A percentile compares a stretch with the other conserved stretches of the same genome.
phyloP scores from a whole-genome alignment of 495 filamentous ascomycete species.

The Tuber magnatum region DNA sequence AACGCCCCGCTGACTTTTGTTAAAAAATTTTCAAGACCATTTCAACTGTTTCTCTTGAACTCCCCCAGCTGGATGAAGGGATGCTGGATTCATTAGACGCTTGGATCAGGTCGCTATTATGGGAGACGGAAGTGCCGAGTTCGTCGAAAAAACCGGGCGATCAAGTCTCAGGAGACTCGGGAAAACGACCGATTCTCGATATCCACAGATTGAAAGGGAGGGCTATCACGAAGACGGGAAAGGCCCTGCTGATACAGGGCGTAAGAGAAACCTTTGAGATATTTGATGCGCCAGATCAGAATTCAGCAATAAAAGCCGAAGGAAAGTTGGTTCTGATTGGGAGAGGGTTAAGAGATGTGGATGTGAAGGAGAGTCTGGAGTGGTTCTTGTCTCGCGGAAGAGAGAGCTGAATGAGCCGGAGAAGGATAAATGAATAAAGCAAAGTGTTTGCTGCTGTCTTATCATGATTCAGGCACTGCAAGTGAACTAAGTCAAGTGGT shows the following conservation, averaged over 20 bases:
- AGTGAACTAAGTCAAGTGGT: not conserved
- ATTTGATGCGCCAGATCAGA: conserved; percentile 51
- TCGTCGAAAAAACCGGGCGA: conserved; percentile 3
- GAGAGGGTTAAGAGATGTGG: conserved; percentile 22
- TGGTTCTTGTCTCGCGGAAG: conserved; percentile 36
- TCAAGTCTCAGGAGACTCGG: conserved; percentile 15
- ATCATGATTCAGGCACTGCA: not conserved
- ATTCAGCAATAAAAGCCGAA: conserved; percentile 27
- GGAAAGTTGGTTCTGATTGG: conserved; percentile 41
- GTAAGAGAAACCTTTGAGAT: conserved; percentile 93
- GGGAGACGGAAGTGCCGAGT: conserved; percentile 63
- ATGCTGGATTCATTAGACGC: conserved; percentile 59
- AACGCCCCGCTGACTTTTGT: not conserved
- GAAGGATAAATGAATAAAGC: not conserved
- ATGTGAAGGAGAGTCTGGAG: conserved; percentile 33
- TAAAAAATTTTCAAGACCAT: conserved; percentile 56
- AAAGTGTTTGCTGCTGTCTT: not conserved
- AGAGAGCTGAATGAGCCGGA: not conserved
- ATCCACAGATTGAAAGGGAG: conserved; percentile 84
- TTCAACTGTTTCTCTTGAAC: conserved; percentile 66
- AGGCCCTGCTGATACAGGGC: conserved; percentile 72
- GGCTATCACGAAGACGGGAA: conserved; percentile 55
- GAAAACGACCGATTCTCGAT: conserved; percentile 48
- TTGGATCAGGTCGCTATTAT: conserved; percentile 78
- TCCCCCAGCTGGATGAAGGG: conserved; percentile 50